A percentile compares a stretch with the other conserved stretches of the same genome.
Evolutionary conservation across 2,329 filamentous ascomycete genomes (phyloP).

Genomic region (Fusarium napiforme): DNA sequence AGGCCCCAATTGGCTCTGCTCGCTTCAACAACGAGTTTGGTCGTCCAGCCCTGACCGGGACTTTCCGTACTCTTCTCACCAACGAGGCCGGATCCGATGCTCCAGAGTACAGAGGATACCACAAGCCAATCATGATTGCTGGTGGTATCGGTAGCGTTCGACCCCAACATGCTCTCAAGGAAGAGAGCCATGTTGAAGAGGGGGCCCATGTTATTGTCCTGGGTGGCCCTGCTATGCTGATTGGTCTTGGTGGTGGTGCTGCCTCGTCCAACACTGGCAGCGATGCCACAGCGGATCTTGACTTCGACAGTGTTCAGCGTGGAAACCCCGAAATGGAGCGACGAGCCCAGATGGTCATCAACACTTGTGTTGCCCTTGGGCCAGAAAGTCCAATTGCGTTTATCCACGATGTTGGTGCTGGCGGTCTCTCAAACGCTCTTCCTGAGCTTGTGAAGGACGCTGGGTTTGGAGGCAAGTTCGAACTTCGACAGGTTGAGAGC

Average conservation of each 20-base stretch:
- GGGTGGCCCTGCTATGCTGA: conserved; percentile 96
- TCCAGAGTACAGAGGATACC: conserved; percentile 86
- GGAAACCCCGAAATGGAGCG: conserved; percentile 97
- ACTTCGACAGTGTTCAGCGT: conserved; percentile 96
- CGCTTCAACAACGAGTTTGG: conserved; percentile 99
- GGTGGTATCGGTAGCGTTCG: conserved; percentile 93
- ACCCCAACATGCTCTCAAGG: conserved; percentile 90
- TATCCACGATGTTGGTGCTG: conserved; percentile 97
- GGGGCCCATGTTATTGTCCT: conserved; percentile 94
- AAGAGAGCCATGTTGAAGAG: conserved; percentile 79
- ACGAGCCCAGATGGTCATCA: conserved; percentile 97
- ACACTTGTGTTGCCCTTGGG: conserved; percentile 88
- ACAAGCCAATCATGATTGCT: conserved; percentile 99
- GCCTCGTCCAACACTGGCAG: conserved; percentile 91
- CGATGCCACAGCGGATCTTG: conserved; percentile 89
- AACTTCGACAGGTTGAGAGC: conserved; percentile 92
- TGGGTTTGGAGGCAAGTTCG: conserved; percentile 88
- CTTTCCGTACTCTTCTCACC: conserved; percentile 89
- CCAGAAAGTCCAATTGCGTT: conserved; percentile 90
- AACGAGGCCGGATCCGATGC: conserved; percentile 58
- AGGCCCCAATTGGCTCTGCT: conserved; percentile 93
- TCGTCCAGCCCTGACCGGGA: conserved; percentile 85
- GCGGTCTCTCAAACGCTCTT: conserved; percentile 79
- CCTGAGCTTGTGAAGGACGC: conserved; percentile 88
- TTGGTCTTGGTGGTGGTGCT: conserved; percentile 93